Percentiles rank a stretch among this genome's conserved stretches.
Evolutionary conservation across 1,284 basidiomycete genomes (phyloP).

Genomic region (Trametes versicolor): DNA sequence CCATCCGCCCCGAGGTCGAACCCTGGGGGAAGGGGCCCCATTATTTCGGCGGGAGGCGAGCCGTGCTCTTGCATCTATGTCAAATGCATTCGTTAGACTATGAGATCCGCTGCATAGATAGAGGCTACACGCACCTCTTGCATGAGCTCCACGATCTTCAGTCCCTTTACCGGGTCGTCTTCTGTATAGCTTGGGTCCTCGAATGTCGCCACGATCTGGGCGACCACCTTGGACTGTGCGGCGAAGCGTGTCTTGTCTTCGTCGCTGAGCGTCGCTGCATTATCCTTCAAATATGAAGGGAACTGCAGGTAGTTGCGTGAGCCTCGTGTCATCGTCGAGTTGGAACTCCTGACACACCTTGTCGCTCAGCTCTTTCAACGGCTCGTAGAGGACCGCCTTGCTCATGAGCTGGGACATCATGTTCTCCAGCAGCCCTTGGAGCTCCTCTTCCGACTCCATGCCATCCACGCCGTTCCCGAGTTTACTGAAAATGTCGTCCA

Average conservation of each 20-base stretch:
- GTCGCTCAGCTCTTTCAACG: conserved; percentile 87
- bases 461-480: conserved; percentile 34
- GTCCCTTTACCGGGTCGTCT: conserved; percentile 61
- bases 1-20: conserved; percentile 68
- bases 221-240: conserved; percentile 72
- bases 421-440: conserved; percentile 84
- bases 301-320: conserved; percentile 60
- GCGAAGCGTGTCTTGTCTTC: conserved; percentile 79
- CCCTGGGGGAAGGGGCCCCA: conserved; percentile 91
- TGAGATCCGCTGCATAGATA: too few species aligned
- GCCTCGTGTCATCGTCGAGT: neutral
- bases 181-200: conserved; percentile 76
- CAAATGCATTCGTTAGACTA: neutral
- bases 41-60: conserved; percentile 89
- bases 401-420: conserved; percentile 97
- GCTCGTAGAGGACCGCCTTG: conserved; percentile 94
- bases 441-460: conserved; percentile 65
- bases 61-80: conserved; percentile 86
- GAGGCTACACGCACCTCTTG: conserved; percentile 63
- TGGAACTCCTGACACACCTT: conserved; percentile 62
- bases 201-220: conserved; percentile 79
- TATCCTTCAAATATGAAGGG: conserved; percentile 78
- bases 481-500: conserved; percentile 30
- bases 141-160: conserved; percentile 76
- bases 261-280: conserved; percentile 57